Percentiles rank a stretch among this genome's conserved stretches.
Evolutionary conservation across 108 stramenopile genomes (phyloP).

Genomic region (Conticribra guillardii): DNA sequence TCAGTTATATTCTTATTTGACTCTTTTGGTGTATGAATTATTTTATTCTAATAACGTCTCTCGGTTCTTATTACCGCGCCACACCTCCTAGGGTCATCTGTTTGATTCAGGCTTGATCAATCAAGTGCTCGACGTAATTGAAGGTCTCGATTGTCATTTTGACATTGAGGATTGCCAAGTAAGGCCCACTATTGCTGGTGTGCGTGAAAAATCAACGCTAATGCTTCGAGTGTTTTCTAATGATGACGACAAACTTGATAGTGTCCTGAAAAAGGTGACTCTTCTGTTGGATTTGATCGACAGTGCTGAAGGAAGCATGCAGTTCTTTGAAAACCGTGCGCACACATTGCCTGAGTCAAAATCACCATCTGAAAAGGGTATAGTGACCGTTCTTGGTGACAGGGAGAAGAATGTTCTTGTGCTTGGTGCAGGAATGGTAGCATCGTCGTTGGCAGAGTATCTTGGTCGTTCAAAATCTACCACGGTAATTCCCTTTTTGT

Average conservation of each 20-base stretch:
- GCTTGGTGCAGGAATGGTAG: conserved; percentile 84
- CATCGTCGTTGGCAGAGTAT: conserved; percentile 68
- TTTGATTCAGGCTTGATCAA: conserved; percentile 92
- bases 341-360: conserved; percentile 8
- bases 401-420: conserved; percentile 65
- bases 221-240: conserved; percentile 50
- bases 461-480: conserved; percentile 54
- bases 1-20: background rate
- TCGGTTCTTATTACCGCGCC: too few species aligned
- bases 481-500: too few species aligned
- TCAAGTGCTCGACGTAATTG: conserved; percentile 76
- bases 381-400: conserved; percentile 35
- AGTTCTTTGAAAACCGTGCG: conserved; percentile 39
- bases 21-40: background rate
- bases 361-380: background rate
- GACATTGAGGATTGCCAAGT: conserved; percentile 68
- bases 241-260: conserved; percentile 43
- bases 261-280: conserved; percentile 53
- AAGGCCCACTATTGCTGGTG: conserved; percentile 27
- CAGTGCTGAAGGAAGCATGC: conserved; percentile 62
- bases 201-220: conserved; percentile 43
- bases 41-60: background rate
- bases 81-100: conserved; percentile 39
- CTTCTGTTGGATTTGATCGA: conserved; percentile 52
- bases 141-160: conserved; percentile 62